Base-by-base conservation (phyloP, 1,284 basidiomycete genomes). In the Clitocybe nebularis region DNA sequence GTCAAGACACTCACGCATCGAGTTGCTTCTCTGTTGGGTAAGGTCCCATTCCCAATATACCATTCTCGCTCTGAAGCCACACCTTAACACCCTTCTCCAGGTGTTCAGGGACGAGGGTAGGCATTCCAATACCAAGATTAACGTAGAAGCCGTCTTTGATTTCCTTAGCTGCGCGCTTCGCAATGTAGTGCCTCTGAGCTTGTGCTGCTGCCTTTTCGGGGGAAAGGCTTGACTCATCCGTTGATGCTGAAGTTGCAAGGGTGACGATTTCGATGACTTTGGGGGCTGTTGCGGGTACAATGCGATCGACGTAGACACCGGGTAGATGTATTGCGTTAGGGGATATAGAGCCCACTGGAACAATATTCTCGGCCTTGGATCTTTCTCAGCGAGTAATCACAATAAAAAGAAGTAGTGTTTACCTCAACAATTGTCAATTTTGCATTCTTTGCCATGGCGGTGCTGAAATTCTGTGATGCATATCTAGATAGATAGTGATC, bases 1-100 rank as follows among this genome's bases (percentile, higher is more conserved):
- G n/a, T n/a, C 13, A 41, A 37, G 33, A 25, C 39, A 74, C 87
- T 70, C 55, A 91, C 88, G 89, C 80, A 62, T 96, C 93, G n/a
- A 95, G 75, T 61, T 94, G 74, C 26, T 87, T 78, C 64, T 82
- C 73, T 7, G 88, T 89, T 11, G 93, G 93, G 63, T 93, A 95
- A 30, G 93, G 92, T 1, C 93, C 93, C 90, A 96, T 93, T 36
- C 92, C 93, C 50, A 97, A 72, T 48, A 96, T 88, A 45, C 93
- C 93, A 57, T 97, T 97, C 74, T 97, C 93, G 56, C 89, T 92
- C 64, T 97, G 93, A 56, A 94, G 62, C 88, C 90, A 93, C 26
- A 96, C 90, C 41, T 79, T 79, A n/a, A 90, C 82, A 39, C 81
- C 87, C 37, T 81, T 74, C 35, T 79, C 77, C 40, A 93, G 63